These are phyloP conservation scores for Amylostereum areolatum DNA, from an alignment of 1,284 basidiomycete genomes.

Conservation along the genomic window DNA sequence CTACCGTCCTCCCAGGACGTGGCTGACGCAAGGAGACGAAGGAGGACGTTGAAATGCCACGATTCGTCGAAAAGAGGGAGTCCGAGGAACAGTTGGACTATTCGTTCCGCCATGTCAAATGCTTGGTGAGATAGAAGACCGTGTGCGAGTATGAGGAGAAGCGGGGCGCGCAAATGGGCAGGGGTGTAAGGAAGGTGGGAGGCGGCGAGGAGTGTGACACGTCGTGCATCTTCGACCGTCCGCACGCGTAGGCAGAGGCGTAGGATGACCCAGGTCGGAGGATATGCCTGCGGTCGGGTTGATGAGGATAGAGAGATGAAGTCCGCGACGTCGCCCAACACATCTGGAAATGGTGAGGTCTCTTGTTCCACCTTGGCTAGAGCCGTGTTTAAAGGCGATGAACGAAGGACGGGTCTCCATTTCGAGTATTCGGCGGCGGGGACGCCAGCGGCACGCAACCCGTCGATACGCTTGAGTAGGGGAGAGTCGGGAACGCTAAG, in stretches of 20 bases:
- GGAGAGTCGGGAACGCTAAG: no score
- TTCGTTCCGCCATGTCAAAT: constrained; percentile 32
- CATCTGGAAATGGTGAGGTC: no score
- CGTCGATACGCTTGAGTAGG: no score
- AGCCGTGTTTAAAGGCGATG: no score
- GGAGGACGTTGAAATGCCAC: constrained; percentile 49
- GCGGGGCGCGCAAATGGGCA: constrained; percentile 28
- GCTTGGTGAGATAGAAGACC: constrained; percentile 45
- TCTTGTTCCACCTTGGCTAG: no score
- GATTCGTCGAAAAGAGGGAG: constrained; percentile 25
- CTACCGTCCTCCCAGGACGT: constrained; percentile 34
- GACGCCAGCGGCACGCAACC: no score
- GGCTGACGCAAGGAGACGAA: constrained; percentile 44
- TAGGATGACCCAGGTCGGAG: constrained; percentile 50
- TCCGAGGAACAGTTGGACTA: constrained; percentile 40
- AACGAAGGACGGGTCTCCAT: no score
- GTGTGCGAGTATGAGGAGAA: constrained; percentile 42
- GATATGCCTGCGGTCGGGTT: background rate
- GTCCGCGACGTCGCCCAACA: no score
- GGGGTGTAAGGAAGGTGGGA: constrained; percentile 28
- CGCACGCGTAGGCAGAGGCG: constrained; percentile 42
- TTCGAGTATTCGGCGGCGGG: no score
- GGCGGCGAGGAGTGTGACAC: constrained; percentile 31
- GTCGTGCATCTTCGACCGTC: constrained; percentile 33
- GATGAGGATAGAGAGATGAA: no score